Base-by-base conservation (phyloP, 768 basidiomycete species). In the Rossbeevera mucosa region DNA sequence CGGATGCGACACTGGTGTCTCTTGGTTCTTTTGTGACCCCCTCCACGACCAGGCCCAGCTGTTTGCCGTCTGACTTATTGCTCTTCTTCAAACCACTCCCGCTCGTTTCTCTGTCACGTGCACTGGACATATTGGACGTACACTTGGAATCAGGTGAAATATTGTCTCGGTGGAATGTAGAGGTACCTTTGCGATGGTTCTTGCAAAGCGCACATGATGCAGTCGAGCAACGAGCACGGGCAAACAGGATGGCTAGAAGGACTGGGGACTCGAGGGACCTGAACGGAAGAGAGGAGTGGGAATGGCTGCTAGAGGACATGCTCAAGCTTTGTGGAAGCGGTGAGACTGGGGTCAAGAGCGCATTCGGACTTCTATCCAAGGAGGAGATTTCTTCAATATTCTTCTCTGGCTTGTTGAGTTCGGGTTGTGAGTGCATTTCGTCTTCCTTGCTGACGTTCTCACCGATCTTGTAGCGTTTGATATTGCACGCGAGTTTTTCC, bases 101-200 rank as follows among this genome's bases (percentile, higher is more conserved):
- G 0, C 69, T 85, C 18, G 70, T 81, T 2, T 82, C 88, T 1
- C 74, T 97, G 7, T 94, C 94, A 0, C 80, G 81, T 48, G 83
- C 86, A 6, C 80, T 99, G 36, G 95, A 99, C 65, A 82, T 93
- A 47, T 78, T 97, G 47, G 95, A 98, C 69, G 81, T 95, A 2
- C 95, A 98, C 67, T 79, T 99, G 12, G 91, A 96, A 63, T 88
- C 89, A 0, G 94, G 91, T 20, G 95, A 98, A 69, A 91, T 93
- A 41, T 74, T 99, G 16, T 80, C 89, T 2, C 79, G 91, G 25
- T 99, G 94, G 94, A 80, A 79, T 60, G 88, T 88, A 2, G 80
- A 88, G 21, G 86, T 86, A 2, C 85, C 90, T 2, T 71, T 97
- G 41, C 78, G 83, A n/a, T 97, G 93, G 89, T 91, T 98, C 69